Evolutionary conservation across 2,329 filamentous ascomycete genomes (phyloP).

Genomic region (Fusarium solani-melongenae): DNA sequence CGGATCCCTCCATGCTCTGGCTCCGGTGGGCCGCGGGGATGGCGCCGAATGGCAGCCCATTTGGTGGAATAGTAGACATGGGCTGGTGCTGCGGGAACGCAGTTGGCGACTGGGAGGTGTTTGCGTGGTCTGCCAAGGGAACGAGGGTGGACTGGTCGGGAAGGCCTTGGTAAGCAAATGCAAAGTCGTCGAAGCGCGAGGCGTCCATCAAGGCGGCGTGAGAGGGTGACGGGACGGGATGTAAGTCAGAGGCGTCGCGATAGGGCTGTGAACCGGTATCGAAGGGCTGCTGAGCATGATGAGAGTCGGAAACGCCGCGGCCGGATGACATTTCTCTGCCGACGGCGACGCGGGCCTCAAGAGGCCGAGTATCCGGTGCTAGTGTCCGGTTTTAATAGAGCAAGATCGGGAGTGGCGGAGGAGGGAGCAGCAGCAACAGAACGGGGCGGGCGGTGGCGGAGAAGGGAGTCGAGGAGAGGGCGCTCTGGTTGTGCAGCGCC

Average conservation of each 20-base stretch:
- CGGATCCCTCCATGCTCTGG: constrained; percentile 55
- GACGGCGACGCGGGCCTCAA: constrained; percentile 27
- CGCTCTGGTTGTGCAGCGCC: constrained; percentile 15
- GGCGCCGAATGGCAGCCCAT: constrained; percentile 39
- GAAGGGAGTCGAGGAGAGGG: neutral
- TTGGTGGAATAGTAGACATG: constrained; percentile 35
- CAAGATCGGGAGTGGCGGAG: constrained; percentile 18
- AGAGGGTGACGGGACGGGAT: constrained; percentile 33
- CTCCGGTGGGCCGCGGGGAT: constrained; percentile 37
- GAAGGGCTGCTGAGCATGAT: constrained; percentile 46
- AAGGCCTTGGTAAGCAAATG: constrained; percentile 60
- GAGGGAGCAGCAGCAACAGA: neutral
- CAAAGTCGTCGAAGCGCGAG: constrained; percentile 64
- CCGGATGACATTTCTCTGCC: constrained; percentile 46
- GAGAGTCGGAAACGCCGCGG: constrained; percentile 43
- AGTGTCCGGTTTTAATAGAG: neutral
- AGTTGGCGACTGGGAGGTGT: constrained; percentile 44
- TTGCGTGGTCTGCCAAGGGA: constrained; percentile 49
- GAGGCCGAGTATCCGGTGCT: constrained; percentile 27
- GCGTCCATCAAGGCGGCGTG: constrained; percentile 54
- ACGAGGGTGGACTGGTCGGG: constrained; percentile 56
- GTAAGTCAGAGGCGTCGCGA: constrained; percentile 36
- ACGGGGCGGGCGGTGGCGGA: constrained; percentile 5
- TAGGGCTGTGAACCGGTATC: constrained; percentile 42
- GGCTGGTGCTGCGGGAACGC: constrained; percentile 50